Base-by-base conservation (phyloP, 2,329 filamentous ascomycete species). In the Penicillium sp. region DNA sequence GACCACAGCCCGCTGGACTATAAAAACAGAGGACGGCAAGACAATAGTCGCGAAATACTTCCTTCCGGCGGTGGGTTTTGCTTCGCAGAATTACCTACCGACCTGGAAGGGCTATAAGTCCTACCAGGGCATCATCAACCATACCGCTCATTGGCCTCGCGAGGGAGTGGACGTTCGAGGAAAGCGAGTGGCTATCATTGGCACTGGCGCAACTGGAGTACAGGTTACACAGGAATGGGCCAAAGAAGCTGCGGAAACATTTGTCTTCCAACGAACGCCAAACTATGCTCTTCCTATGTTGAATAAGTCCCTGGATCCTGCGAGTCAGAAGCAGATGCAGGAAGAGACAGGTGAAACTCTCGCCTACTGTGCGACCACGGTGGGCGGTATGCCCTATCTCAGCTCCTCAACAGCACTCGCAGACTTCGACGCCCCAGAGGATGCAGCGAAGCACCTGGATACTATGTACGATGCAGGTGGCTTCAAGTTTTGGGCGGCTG, bases 281-380 rank as follows among this genome's bases (percentile, higher is more conserved):
- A 89, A 88, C 56, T 69, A 86, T 3, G 82, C 82, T 1, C 62
- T 88, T 1, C 84, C 84, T 0, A 86, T 89, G 83, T 73, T 76
- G 2, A 77, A 81, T 52, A 70, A 72, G 3, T 51, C 72, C 1
- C 66, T 86, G 29, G 77, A 75, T 1, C 67, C 65, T 9, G 75
- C 77, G 52, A 78, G 82, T 56, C 80, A 86, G 59, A 70, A 81
- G 10, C 58, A 59, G 1, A 65, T 60, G 20, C 78, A 79, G 60
- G 52, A 51, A 6, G 67, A 62, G 18, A 81, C 81, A 1, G 18
- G 68, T 0, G 69, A 77, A 36, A 68, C 86, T 1, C 86, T 83
- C 63, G 70, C 70, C 27, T 66, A 71, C 40, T 77, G 82, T 4
- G 72, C 77, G 56, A 77, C 62, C 12, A 82, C 70, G 18, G 85